Conservation (phyloP, 495 filamentous ascomycete genomes). For the Lasiosphaeria hispida region DNA sequence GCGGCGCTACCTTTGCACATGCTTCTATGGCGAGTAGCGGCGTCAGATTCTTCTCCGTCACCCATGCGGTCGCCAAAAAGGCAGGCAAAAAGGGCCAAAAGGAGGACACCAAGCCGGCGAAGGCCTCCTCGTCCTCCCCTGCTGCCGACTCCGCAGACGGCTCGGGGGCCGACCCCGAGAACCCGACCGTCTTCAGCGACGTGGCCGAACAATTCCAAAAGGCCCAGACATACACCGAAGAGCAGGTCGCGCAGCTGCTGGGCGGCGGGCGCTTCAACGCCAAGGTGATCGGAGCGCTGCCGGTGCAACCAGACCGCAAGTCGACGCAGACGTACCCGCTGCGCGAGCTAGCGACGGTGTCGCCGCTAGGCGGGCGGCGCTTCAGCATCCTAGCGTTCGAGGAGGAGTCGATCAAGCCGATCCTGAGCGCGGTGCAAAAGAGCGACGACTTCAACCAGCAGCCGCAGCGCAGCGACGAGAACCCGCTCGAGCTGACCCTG, state of each 20-base stretch:
- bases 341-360: conserved; percentile 71
- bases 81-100: too few species aligned
- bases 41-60: too few species aligned
- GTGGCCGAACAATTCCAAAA: conserved; percentile 59
- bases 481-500: conserved; percentile 68
- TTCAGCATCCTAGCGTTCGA: conserved; percentile 60
- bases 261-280: conserved; percentile 65
- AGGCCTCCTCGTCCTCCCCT: background rate
- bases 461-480: conserved; percentile 66
- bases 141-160: conserved; percentile 13
- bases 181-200: conserved; percentile 68
- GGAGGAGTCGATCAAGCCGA: conserved; percentile 63
- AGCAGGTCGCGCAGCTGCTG: conserved; percentile 61
- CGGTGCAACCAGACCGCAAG: conserved; percentile 55
- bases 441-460: conserved; percentile 65
- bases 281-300: conserved; percentile 61
- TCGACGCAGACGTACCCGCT: conserved; percentile 49
- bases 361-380: conserved; percentile 67
- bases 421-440: conserved; percentile 65
- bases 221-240: conserved; percentile 55
- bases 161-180: conserved; percentile 34
- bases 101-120: too few species aligned
- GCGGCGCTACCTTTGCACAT: too few species aligned
- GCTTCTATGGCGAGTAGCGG: too few species aligned
- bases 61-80: too few species aligned